A percentile compares a stretch with the other conserved stretches of the same genome.
Evolutionary conservation across 2,329 filamentous ascomycete species (phyloP).

Genomic region (Penicillium nordicum): DNA sequence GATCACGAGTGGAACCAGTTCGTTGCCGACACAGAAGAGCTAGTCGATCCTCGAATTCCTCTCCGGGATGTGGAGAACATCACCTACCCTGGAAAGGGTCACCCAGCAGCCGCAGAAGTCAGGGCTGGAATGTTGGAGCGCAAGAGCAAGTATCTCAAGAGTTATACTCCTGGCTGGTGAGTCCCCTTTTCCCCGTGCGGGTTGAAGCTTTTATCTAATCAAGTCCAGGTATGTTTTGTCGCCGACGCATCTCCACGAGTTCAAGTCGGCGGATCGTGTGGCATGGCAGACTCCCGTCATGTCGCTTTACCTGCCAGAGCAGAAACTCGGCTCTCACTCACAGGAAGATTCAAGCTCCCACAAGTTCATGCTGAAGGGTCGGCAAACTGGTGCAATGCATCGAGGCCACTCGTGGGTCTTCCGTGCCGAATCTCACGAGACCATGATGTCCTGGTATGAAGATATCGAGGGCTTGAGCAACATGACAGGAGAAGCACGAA

Average conservation of each 20-base stretch:
- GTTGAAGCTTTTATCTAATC: slow-evolving; percentile 8
- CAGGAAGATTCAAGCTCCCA: slow-evolving; percentile 78
- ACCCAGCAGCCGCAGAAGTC: slow-evolving; percentile 78
- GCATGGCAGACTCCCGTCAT: slow-evolving; percentile 81
- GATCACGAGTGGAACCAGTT: slow-evolving; percentile 88
- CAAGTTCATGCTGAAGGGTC: slow-evolving; percentile 96
- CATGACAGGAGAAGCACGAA: slow-evolving; percentile 81
- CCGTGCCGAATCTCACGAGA: slow-evolving; percentile 71
- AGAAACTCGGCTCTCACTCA: slow-evolving; percentile 92
- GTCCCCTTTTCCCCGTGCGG: slow-evolving; percentile 30
- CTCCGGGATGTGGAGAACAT: slow-evolving; percentile 77
- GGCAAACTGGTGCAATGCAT: slow-evolving; percentile 89
- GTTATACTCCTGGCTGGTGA: slow-evolving; percentile 91
- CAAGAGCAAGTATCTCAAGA: slow-evolving; percentile 98
- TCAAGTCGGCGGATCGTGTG: slow-evolving; percentile 94
- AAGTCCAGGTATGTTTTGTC: slow-evolving; percentile 80
- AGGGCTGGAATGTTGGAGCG: slow-evolving; percentile 87
- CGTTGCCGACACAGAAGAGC: slow-evolving; percentile 74
- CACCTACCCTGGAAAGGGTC: slow-evolving; percentile 84
- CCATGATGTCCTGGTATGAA: slow-evolving; percentile 95
- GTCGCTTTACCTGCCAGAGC: slow-evolving; percentile 91
- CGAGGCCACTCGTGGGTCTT: slow-evolving; percentile 70
- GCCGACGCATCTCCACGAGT: slow-evolving; percentile 95
- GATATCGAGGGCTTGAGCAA: slow-evolving; percentile 89
- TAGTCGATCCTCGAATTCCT: slow-evolving; percentile 79